Evolutionary conservation across 108 stramenopile genomes (phyloP).

Genomic region (Pseudonitzschia multiseries): DNA sequence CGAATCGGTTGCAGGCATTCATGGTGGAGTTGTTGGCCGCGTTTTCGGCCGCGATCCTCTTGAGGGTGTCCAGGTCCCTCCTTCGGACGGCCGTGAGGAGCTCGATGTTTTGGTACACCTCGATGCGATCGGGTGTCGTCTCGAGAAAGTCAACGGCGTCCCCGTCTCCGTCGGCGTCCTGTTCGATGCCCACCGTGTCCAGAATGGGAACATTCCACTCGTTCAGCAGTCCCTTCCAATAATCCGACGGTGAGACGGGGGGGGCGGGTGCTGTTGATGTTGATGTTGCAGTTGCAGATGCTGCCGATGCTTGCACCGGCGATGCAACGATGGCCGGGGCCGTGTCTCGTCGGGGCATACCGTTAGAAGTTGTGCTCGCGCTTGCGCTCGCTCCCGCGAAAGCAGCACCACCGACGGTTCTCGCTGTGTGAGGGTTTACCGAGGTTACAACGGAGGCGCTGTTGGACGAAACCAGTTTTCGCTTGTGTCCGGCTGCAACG

Average conservation of each 20-base stretch:
- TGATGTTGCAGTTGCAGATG: too few relatives aligned
- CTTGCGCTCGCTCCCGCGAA: too few relatives aligned
- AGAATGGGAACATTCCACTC: constrained; percentile 15
- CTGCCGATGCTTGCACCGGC: background rate
- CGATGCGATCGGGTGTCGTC: constrained; percentile 20
- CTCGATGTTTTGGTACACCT: constrained; percentile 35
- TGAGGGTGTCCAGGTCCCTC: constrained; percentile 49
- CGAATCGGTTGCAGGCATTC: constrained; percentile 60
- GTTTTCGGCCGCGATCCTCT: constrained; percentile 20
- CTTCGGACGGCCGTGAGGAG: constrained; percentile 59
- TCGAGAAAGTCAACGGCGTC: constrained; percentile 9
- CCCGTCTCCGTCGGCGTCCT: background rate
- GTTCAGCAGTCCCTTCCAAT: background rate
- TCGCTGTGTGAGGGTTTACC: background rate
- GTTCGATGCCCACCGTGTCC: constrained; percentile 5
- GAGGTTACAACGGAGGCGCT: background rate
- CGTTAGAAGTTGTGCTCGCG: background rate
- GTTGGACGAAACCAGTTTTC: background rate
- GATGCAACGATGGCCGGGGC: background rate
- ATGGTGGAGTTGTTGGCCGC: constrained; percentile 31
- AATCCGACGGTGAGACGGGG: background rate
- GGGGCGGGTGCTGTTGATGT: background rate
- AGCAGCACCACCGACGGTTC: background rate
- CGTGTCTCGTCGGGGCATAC: background rate
- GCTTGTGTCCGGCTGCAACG: background rate